Evolutionary conservation across 1,284 basidiomycete species (phyloP).

Genomic region (Rhodotorula sp.): DNA sequence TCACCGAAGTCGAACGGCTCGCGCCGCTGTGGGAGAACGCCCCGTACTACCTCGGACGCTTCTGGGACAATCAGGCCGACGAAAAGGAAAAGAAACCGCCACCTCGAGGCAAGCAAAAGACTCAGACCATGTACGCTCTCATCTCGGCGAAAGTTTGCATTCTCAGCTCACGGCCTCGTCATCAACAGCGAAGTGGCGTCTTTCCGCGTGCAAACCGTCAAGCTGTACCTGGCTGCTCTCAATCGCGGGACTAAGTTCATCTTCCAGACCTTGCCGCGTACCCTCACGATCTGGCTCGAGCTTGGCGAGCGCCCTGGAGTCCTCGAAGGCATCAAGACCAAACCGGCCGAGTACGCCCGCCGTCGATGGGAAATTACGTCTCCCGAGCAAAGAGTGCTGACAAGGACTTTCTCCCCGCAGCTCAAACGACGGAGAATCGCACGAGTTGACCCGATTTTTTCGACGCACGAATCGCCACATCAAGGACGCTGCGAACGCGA

Average conservation of each 20-base stretch:
- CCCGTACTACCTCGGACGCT: slow-evolving; percentile 80
- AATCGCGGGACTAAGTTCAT: slow-evolving; percentile 89
- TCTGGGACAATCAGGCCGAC: slow-evolving; percentile 62
- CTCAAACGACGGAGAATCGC: slow-evolving; percentile 8
- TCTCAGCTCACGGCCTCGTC: neutral
- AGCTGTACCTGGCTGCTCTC: slow-evolving; percentile 72
- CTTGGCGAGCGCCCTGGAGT: slow-evolving; percentile 64
- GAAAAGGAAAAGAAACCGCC: slow-evolving; percentile 12
- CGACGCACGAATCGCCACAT: slow-evolving; percentile 61
- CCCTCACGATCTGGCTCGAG: slow-evolving; percentile 95
- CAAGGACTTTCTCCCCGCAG: neutral
- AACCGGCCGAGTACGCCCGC: slow-evolving; percentile 17
- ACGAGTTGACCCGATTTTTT: slow-evolving; percentile 52
- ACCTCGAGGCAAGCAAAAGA: slow-evolving; percentile 4
- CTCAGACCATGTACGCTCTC: neutral
- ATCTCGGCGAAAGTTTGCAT: rapidly evolving
- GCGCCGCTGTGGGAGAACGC: slow-evolving; percentile 79
- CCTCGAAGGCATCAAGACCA: slow-evolving; percentile 36
- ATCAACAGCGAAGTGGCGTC: slow-evolving; percentile 7
- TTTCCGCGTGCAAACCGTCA: slow-evolving; percentile 51
- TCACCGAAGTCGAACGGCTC: slow-evolving; percentile 59
- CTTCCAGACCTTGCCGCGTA: slow-evolving; percentile 90
- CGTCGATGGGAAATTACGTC: neutral
- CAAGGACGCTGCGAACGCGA: slow-evolving; percentile 55
- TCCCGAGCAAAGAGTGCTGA: neutral